Percentiles rank a stretch among this genome's conserved stretches.
Conservation (phyloP, 2,329 filamentous ascomycete species). For the Trichoderma afroharzianum region DNA sequence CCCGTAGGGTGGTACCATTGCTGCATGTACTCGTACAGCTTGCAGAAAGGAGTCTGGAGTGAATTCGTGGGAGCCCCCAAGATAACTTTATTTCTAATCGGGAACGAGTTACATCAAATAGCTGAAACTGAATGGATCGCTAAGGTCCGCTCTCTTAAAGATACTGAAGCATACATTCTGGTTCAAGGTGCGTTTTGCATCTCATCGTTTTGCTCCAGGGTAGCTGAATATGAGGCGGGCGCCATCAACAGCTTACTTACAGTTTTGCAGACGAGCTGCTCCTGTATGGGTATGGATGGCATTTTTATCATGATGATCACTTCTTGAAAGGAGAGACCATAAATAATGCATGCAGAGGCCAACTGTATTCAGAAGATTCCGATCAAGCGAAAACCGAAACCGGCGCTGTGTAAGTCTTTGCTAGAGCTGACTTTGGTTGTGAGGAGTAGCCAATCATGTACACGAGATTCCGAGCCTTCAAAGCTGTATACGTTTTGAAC, state of each 20-base stretch:
- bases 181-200: not conserved
- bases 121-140: not conserved
- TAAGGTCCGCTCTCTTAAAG: not conserved
- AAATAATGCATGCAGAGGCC: not conserved
- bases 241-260: not conserved
- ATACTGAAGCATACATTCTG: not conserved
- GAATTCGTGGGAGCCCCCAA: not conserved
- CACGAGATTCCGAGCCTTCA: not conserved
- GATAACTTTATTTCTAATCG: accelerated
- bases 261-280: not conserved
- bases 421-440: not conserved
- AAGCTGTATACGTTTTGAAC: not conserved
- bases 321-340: not conserved
- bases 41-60: not conserved
- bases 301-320: not conserved
- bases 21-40: not conserved
- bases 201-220: not conserved
- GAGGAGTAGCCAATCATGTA: not conserved
- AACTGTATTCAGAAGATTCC: not conserved
- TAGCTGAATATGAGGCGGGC: not conserved
- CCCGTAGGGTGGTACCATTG: not conserved
- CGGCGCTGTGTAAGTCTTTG: not conserved
- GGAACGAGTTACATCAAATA: not conserved
- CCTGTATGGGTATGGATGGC: not conserved
- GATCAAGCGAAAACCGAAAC: not conserved